These are phyloP conservation scores for Hypholoma sublateritium DNA, from an alignment of 768 basidiomycete genomes.

Conservation along the genomic window DNA sequence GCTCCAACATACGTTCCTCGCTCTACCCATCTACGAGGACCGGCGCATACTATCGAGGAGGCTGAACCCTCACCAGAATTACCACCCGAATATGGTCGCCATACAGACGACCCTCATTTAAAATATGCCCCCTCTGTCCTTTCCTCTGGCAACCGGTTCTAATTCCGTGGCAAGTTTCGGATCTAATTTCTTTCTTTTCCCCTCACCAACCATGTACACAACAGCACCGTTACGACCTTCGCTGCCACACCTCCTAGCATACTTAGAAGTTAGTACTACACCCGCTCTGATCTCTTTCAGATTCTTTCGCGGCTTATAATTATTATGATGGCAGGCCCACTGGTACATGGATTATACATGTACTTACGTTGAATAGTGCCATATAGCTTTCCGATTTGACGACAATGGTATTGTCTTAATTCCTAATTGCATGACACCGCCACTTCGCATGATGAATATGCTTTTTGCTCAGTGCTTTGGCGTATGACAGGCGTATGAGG, in stretches of 20 bases:
- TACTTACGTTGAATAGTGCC: background rate
- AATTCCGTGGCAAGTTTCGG: background rate
- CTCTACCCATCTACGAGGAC: slow-evolving; percentile 12
- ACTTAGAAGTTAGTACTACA: background rate
- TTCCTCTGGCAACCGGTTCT: slow-evolving; percentile 21
- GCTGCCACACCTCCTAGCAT: background rate
- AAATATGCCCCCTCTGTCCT: slow-evolving; percentile 22
- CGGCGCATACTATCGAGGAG: slow-evolving; percentile 7
- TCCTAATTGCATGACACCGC: too few species aligned
- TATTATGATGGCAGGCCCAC: slow-evolving; percentile 6
- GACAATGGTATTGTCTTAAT: background rate
- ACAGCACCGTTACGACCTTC: background rate
- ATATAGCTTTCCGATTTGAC: background rate
- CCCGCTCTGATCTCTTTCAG: background rate
- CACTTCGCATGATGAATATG: too few species aligned
- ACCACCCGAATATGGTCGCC: slow-evolving; percentile 22
- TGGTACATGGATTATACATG: slow-evolving; percentile 1
- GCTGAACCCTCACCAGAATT: slow-evolving; percentile 5
- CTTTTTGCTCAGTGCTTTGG: too few species aligned
- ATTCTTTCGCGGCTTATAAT: slow-evolving; percentile 3
- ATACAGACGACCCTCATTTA: slow-evolving; percentile 17
- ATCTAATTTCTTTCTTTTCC: background rate
- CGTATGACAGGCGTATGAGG: too few species aligned
- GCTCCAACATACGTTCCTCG: slow-evolving; percentile 20
- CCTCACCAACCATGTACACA: background rate